Conservation (phyloP, 73 alveolate genomes). For the Paramecium bursaria region DNA sequence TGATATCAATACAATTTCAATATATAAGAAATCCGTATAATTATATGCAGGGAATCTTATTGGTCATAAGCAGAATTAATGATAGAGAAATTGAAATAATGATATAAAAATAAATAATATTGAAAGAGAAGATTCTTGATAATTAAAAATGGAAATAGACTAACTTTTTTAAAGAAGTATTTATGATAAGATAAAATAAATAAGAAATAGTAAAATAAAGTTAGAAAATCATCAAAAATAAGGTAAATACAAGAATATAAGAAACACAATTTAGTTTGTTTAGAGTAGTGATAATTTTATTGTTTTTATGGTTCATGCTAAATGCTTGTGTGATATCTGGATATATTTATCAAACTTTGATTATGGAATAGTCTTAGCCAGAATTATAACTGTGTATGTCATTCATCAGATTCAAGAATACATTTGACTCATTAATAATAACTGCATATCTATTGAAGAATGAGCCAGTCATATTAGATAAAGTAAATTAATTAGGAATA, state of each 20-base stretch:
- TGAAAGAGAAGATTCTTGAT: not conserved
- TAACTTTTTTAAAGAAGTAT: not conserved
- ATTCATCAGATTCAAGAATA: slow-evolving; percentile 3
- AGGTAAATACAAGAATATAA: slow-evolving; percentile 4
- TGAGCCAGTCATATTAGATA: not conserved
- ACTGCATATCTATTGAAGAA: not conserved
- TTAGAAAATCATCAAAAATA: not conserved
- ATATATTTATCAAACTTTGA: not conserved
- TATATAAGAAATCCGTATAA: slow-evolving; percentile 2
- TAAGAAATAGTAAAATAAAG: not conserved
- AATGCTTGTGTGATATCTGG: not conserved
- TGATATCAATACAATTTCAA: not conserved
- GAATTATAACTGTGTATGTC: slow-evolving; percentile 25
- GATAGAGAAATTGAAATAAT: slow-evolving; percentile 24
- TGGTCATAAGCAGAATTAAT: not conserved
- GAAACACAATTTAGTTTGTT: not conserved
- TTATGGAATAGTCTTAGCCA: not conserved
- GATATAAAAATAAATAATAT: too few relatives aligned
- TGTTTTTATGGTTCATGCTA: not conserved
- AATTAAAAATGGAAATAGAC: not conserved
- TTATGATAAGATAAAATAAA: not conserved
- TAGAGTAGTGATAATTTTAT: not conserved
- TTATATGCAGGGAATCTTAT: slow-evolving; percentile 1
- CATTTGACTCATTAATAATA: slow-evolving; percentile 25
- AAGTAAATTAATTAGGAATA: not conserved